Evolutionary conservation across 164 flowering plant species (phyloP).

Genomic region (Magnolia changhungtana): DNA sequence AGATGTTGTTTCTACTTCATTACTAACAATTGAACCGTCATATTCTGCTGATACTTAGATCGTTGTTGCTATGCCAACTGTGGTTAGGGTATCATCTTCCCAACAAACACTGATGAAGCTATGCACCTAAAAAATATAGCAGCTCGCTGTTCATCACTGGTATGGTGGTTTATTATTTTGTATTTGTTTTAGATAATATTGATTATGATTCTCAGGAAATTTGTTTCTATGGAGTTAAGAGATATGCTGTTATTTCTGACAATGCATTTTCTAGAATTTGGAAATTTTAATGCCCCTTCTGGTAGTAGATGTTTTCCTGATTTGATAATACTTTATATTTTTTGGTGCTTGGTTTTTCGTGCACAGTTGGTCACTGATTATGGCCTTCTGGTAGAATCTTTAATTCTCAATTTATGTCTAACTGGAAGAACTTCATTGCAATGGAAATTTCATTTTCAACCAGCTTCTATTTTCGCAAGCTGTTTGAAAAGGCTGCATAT

Average conservation of each 20-base stretch:
- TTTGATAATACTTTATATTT: neutral
- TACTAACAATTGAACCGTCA: neutral
- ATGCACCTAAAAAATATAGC: constrained; percentile 60
- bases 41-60: constrained; percentile 1
- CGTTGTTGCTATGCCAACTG: constrained; percentile 2
- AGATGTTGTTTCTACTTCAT: neutral
- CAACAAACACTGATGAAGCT: constrained; percentile 37
- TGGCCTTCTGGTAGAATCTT: neutral
- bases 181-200: neutral
- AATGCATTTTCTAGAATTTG: neutral
- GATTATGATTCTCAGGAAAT: neutral
- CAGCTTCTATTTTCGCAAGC: neutral
- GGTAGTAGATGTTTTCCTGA: neutral
- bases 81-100: constrained; percentile 64
- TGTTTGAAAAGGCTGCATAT: neutral
- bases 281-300: neutral
- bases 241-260: too few relatives aligned
- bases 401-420: too few relatives aligned
- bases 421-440: neutral
- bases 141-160: constrained; percentile 69
- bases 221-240: neutral
- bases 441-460: neutral
- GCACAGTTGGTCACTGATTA: neutral
- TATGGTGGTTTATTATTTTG: constrained; percentile 25
- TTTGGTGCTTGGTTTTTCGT: neutral